These are phyloP conservation scores for Arachis hypogaea DNA, from an alignment of 306 rosid species.

Conservation along the genomic window DNA sequence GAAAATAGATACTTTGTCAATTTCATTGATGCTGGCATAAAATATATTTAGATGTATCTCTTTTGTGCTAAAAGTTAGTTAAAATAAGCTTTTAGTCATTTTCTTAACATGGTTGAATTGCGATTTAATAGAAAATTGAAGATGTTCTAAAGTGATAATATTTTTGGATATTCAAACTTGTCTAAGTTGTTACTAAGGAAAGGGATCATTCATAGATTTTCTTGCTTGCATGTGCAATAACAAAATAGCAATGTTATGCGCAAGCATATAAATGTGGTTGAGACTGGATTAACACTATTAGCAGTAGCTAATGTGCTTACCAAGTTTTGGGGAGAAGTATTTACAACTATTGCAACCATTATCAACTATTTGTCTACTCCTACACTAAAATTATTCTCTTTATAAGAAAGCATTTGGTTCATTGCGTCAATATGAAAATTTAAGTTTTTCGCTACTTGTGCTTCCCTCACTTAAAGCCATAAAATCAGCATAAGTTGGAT, in stretches of 20 bases:
- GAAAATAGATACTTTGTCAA: not conserved
- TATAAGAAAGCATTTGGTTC: too few species aligned
- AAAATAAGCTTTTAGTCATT: not conserved
- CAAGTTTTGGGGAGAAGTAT: not conserved
- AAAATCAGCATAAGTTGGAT: too few species aligned
- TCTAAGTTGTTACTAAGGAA: too few species aligned
- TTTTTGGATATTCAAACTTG: not conserved
- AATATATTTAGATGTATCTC: not conserved
- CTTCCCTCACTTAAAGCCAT: too few species aligned
- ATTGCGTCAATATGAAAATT: too few species aligned
- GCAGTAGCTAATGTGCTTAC: not conserved
- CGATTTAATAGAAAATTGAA: not conserved
- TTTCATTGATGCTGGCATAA: too few species aligned
- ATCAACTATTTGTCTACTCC: not conserved
- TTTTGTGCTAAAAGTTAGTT: too few species aligned
- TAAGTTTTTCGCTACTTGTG: too few species aligned
- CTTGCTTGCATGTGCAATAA: not conserved
- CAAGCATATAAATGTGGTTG: not conserved
- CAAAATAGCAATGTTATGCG: not conserved
- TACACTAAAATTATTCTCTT: too few species aligned
- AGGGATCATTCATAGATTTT: not conserved
- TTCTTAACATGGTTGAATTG: not conserved
- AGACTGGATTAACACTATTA: not conserved
- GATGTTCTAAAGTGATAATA: not conserved
- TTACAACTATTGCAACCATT: not conserved